Base-by-base conservation (phyloP, 371 early-diverging fungal genomes). In the Chytridiales sp. region DNA sequence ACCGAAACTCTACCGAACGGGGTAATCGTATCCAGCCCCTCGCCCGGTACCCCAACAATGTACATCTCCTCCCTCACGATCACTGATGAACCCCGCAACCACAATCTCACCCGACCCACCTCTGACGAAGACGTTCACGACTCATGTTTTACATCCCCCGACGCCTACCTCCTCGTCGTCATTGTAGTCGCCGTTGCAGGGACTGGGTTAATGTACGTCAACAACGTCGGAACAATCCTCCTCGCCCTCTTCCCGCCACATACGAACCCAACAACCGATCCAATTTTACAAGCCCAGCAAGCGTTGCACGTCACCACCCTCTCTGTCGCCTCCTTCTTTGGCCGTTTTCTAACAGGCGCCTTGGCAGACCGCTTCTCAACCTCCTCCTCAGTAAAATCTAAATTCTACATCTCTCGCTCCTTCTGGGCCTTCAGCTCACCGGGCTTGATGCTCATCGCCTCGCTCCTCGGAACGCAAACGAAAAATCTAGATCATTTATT, bases 121-220 rank as follows among this genome's bases (percentile, higher is more conserved):
- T n/a, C n/a, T n/a, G 36, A 58, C 30, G 58, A 46, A 26, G 40
- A 46, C 35, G 15, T 31, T 27, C 36, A 57, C 15, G 27, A 35
- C n/a, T 34, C 32, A 9, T 57, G 31, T 22, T 67, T 66, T 60
- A 21, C 40, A 29, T 48, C 59, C 13, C 52, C 26, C 50, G 72
- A 75, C 41, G 70, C 68, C 6, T 69, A 63, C 59, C 29, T 62
- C 35, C 62, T 73, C 2, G 65, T 72, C 36, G 26, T 47, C 27
- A 64, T 67, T 0, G 68, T 76, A 41, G 22, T 61, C 21, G 4
- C 66, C 3, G 48, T 69, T n/a, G 42, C 67, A 17, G 72, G 72
- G 9, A 56, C 77, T 21, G 79, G 81, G 13, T 60, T 85, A 31
- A 82, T 82, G 81, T 79, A 79, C 57, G 76, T 85, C 27, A 78